Conservation (phyloP, 352 stramenopile species). For the Globisporangium apiculatum region DNA sequence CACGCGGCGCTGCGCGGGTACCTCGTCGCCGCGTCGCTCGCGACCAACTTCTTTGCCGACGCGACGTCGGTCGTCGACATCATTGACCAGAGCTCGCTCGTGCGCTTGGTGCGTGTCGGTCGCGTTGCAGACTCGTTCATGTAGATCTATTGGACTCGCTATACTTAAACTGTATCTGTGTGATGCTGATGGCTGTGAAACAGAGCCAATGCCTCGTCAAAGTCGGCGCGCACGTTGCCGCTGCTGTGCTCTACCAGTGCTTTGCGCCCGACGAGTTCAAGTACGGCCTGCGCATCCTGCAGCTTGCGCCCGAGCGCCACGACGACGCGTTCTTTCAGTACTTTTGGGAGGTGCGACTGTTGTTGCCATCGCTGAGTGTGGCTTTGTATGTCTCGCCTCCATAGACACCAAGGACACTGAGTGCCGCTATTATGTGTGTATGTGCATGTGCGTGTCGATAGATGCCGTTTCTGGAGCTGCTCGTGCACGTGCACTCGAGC, state of each 20-base stretch:
- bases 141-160: background rate
- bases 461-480: constrained; percentile 73
- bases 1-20: constrained; percentile 60
- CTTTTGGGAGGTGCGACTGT: constrained; percentile 68
- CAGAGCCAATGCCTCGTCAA: constrained; percentile 83
- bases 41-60: constrained; percentile 80
- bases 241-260: constrained; percentile 81
- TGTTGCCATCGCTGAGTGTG: background rate
- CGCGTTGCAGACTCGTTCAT: background rate
- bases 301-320: constrained; percentile 57
- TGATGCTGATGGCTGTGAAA: background rate
- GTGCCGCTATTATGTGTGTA: no score
- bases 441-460: constrained; percentile 11
- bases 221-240: constrained; percentile 67
- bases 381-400: no score
- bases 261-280: constrained; percentile 75
- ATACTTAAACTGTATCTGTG: background rate
- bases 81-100: constrained; percentile 80
- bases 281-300: constrained; percentile 76
- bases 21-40: constrained; percentile 64
- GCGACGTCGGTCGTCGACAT: constrained; percentile 63
- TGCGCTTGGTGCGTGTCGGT: constrained; percentile 48
- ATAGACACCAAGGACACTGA: no score
- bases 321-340: constrained; percentile 81
- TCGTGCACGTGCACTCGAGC: constrained; percentile 72